Percentiles rank a stretch among this genome's conserved stretches.
Evolutionary conservation across 2,329 filamentous ascomycete species (phyloP).

Genomic region (Fusarium domesticum): DNA sequence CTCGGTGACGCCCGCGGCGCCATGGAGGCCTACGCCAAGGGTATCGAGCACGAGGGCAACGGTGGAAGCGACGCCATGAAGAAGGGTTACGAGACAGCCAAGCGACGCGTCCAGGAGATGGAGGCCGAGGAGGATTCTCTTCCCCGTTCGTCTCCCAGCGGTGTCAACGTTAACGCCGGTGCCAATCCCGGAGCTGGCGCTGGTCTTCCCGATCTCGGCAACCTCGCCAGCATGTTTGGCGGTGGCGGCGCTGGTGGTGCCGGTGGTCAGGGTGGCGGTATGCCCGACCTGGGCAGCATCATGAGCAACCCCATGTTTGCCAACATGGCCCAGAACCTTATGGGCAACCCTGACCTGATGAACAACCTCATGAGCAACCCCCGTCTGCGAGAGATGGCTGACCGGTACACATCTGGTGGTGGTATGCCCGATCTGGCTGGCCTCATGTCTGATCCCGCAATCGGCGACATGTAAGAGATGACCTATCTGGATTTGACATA

Average conservation of each 20-base stretch:
- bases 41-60: slow-evolving; percentile 90
- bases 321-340: slow-evolving; percentile 93
- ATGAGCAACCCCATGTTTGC: slow-evolving; percentile 99
- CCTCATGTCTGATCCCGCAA: slow-evolving; percentile 87
- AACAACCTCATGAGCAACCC: slow-evolving; percentile 93
- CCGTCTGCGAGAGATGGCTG: slow-evolving; percentile 80
- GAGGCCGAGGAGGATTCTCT: slow-evolving; percentile 44
- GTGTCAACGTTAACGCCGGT: slow-evolving; percentile 48
- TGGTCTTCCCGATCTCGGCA: slow-evolving; percentile 69
- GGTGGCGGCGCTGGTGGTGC: slow-evolving; percentile 56
- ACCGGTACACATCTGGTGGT: slow-evolving; percentile 69
- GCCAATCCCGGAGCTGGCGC: slow-evolving; percentile 40
- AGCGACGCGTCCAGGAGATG: slow-evolving; percentile 80
- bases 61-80: slow-evolving; percentile 97
- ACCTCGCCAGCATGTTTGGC: slow-evolving; percentile 70
- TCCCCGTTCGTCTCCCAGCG: slow-evolving; percentile 49
- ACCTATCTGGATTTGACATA: background rate
- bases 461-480: slow-evolving; percentile 83
- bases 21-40: slow-evolving; percentile 91
- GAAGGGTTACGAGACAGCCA: slow-evolving; percentile 93
- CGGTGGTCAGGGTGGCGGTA: slow-evolving; percentile 66
- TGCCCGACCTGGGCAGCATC: slow-evolving; percentile 82
- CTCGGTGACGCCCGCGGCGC: slow-evolving; percentile 85
- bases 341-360: slow-evolving; percentile 95
- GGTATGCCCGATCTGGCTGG: slow-evolving; percentile 85